phyloP scores from a whole-genome alignment of 2,329 filamentous ascomycete species.

The Neocucurbitaria cava region DNA sequence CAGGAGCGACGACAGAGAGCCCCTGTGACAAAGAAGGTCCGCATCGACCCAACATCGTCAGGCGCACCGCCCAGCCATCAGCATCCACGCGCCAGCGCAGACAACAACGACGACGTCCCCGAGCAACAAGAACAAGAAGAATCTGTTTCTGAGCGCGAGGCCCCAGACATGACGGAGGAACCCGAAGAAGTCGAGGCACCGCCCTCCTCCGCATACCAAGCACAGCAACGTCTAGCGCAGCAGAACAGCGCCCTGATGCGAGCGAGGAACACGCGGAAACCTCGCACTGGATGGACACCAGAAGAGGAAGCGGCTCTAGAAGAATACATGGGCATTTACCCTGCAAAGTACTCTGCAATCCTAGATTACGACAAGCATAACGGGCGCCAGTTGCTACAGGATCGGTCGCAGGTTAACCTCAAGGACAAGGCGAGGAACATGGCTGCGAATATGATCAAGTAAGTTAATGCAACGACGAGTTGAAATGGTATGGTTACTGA shows the following conservation, averaged over 20 bases:
- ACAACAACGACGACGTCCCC: conserved; percentile 5
- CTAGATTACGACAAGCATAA: conserved; percentile 24
- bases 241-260: conserved; percentile 15
- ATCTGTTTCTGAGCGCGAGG: conserved; percentile 29
- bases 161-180: conserved; percentile 36
- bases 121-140: conserved; percentile 23
- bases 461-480: conserved; percentile 14
- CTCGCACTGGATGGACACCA: conserved; percentile 28
- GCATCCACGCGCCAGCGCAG: conserved; percentile 11
- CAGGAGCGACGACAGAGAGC: conserved; percentile 47
- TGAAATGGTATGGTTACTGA: conserved; percentile 9
- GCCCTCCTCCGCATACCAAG: conserved; percentile 24
- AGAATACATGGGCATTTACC: conserved; percentile 56
- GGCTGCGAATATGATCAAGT: conserved; percentile 51
- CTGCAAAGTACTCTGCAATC: conserved; percentile 58
- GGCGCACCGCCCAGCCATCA: conserved; percentile 39
- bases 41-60: conserved; percentile 31
- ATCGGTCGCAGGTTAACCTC: conserved; percentile 60
- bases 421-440: conserved; percentile 55
- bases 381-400: conserved; percentile 31
- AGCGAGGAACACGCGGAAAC: conserved; percentile 16
- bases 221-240: conserved; percentile 25
- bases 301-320: conserved; percentile 54
- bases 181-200: too few species aligned
- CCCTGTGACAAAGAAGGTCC: conserved; percentile 36